A percentile compares a stretch with the other conserved stretches of the same genome.
phyloP scores from a whole-genome alignment of 257 asterid genomes.

The Misopates orontium region DNA sequence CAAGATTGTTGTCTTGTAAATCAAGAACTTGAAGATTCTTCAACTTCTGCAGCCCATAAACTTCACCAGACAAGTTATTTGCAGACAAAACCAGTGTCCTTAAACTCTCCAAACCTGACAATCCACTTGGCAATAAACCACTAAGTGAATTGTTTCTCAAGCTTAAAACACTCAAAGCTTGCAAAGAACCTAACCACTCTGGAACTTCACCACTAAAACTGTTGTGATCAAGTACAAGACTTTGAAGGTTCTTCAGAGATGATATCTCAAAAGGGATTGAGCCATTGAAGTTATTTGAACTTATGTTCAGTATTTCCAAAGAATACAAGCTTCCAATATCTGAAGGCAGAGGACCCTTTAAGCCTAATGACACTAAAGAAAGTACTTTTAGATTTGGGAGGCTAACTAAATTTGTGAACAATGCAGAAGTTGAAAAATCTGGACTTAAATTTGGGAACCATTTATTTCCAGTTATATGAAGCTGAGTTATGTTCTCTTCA shows the following conservation, averaged over 20 bases:
- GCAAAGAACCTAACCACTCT: constrained; percentile 46
- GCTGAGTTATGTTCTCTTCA: constrained; percentile 74
- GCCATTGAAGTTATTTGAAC: constrained; percentile 64
- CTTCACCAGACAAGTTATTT: constrained; percentile 58
- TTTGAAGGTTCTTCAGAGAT: constrained; percentile 53
- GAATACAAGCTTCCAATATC: constrained; percentile 50
- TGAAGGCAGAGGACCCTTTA: constrained; percentile 70
- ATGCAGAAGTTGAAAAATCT: constrained; percentile 43
- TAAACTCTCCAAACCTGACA: constrained; percentile 43
- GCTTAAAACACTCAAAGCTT: constrained; percentile 61
- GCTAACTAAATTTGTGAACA: constrained; percentile 54
- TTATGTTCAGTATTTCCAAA: constrained; percentile 68
- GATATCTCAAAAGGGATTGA: constrained; percentile 60
- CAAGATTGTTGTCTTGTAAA: constrained; percentile 57
- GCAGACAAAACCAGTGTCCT: constrained; percentile 57
- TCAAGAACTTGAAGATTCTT: constrained; percentile 78
- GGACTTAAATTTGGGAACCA: constrained; percentile 43
- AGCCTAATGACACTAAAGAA: constrained; percentile 67
- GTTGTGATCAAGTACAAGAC: constrained; percentile 69
- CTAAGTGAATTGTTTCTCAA: constrained; percentile 64
- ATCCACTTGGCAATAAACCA: constrained; percentile 51
- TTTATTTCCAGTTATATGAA: constrained; percentile 56
- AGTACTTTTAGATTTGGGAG: constrained; percentile 71
- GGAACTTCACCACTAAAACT: constrained; percentile 60
- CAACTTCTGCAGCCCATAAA: constrained; percentile 46